phyloP scores from a whole-genome alignment of 495 filamentous ascomycete species.

The Aspergillus asperescens region DNA sequence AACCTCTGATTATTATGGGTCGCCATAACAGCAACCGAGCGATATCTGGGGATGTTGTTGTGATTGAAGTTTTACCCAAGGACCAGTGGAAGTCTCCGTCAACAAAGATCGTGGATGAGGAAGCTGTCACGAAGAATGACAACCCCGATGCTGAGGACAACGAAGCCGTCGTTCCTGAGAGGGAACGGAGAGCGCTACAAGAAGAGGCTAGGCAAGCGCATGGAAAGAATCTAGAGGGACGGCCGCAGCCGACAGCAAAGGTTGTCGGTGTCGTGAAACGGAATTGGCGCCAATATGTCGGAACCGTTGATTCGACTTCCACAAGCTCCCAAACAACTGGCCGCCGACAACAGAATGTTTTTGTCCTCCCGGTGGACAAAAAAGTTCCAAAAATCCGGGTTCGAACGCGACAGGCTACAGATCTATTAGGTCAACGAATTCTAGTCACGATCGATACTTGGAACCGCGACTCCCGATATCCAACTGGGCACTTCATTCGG shows the following conservation, averaged over 20 bases:
- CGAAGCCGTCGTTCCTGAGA: constrained; percentile 73
- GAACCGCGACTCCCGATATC: constrained; percentile 88
- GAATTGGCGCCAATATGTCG: constrained; percentile 97
- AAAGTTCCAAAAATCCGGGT: constrained; percentile 92
- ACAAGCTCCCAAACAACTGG: constrained; percentile 67
- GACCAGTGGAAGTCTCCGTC: constrained; percentile 96
- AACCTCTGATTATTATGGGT: constrained; percentile 80
- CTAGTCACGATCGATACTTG: constrained; percentile 94
- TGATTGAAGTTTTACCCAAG: constrained; percentile 85
- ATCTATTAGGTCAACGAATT: constrained; percentile 84
- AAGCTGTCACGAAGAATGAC: constrained; percentile 85
- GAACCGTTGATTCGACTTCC: constrained; percentile 84
- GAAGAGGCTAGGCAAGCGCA: constrained; percentile 87
- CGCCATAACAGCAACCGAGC: constrained; percentile 94
- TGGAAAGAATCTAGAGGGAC: constrained; percentile 68
- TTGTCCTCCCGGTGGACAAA: constrained; percentile 96
- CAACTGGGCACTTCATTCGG: constrained; percentile 87
- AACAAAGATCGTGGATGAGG: constrained; percentile 92
- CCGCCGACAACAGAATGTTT: constrained; percentile 83
- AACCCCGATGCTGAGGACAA: constrained; percentile 77
- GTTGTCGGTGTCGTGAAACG: constrained; percentile 90
- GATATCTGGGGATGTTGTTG: constrained; percentile 84
- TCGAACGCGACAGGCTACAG: constrained; percentile 80
- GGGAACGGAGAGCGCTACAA: constrained; percentile 76
- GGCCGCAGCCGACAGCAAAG: constrained; percentile 82